Base-by-base conservation (phyloP, 1,284 basidiomycete genomes). In the Prillingera fragicola region DNA sequence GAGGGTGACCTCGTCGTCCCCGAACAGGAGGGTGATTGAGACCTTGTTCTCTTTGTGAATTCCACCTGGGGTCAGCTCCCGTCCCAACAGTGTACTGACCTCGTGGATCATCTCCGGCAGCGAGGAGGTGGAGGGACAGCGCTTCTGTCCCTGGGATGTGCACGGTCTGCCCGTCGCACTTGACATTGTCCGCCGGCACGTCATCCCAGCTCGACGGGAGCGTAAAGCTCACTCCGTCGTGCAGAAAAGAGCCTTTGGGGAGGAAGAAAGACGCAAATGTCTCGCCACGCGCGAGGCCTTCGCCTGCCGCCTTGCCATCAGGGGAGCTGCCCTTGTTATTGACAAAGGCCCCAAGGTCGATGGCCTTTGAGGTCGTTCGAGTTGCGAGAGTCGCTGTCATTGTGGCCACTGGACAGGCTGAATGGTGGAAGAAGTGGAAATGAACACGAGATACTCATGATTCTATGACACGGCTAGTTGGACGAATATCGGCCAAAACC, bases 321-420 rank as follows among this genome's bases (percentile, higher is more conserved):
- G 25, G 21, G 14, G 28, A 35, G 12, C 45, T 45, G 15, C 35
- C 42, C 24, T 43, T 41, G 35, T 51, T 51, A 43, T 55, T 52
- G 22, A 33, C 17, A 23, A 33, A 19, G 1, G 14, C 6, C 10
- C 19, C 14, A 13, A 55, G 42, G 27, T 51, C 40, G 4, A 80
- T 22, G 14, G 31, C n/a, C n/a, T n/a, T n/a, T n/a, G n/a, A n/a
- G n/a, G n/a, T n/a, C n/a, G n/a, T n/a, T n/a, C n/a, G n/a, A n/a
- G n/a, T n/a, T n/a, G n/a, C n/a, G n/a, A n/a, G n/a, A n/a, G n/a
- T n/a, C n/a, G n/a, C n/a, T n/a, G n/a, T n/a, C n/a, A n/a, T n/a
- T n/a, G n/a, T n/a, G n/a, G n/a, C n/a, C n/a, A n/a, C n/a, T n/a
- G n/a, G n/a, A n/a, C n/a, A n/a, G n/a, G n/a, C n/a, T n/a, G n/a